Percentiles rank a stretch among this genome's conserved stretches.
These are phyloP conservation scores for Cryptococcus deneoformans DNA, from an alignment of 1,284 basidiomycete species.

Conservation along the genomic window DNA sequence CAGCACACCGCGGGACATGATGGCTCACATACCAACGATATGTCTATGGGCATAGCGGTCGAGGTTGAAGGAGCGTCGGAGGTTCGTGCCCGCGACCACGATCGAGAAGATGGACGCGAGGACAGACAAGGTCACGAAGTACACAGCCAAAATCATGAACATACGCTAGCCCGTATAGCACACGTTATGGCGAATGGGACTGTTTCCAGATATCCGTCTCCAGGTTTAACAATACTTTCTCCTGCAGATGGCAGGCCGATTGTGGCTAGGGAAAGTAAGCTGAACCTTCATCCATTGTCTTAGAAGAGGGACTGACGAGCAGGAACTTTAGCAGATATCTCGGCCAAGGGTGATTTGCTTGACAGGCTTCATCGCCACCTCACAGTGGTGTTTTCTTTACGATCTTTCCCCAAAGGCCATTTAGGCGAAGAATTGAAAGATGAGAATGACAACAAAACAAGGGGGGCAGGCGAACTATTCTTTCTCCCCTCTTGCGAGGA, in stretches of 20 bases:
- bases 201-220: constrained; percentile 1
- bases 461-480: not conserved
- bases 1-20: too few relatives aligned
- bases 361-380: constrained; percentile 3
- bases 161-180: constrained; percentile 1
- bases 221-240: not conserved
- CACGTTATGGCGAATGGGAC: constrained; percentile 6
- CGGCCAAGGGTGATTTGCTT: not conserved
- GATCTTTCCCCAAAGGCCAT: constrained; percentile 5
- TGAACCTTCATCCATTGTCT: too few relatives aligned
- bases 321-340: not conserved
- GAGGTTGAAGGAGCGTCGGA: too few relatives aligned
- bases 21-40: too few relatives aligned
- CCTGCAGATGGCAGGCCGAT: too few relatives aligned
- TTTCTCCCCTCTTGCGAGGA: constrained; percentile 1
- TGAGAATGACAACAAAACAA: not conserved
- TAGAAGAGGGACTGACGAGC: too few relatives aligned
- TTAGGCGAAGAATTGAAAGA: not conserved
- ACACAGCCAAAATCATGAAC: not conserved
- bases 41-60: too few relatives aligned
- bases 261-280: too few relatives aligned
- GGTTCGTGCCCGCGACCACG: too few relatives aligned
- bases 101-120: too few relatives aligned
- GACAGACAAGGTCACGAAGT: too few relatives aligned
- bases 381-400: constrained; percentile 1